phyloP scores from a whole-genome alignment of 495 filamentous ascomycete genomes.

The Aspergillus sclerotioniger region DNA sequence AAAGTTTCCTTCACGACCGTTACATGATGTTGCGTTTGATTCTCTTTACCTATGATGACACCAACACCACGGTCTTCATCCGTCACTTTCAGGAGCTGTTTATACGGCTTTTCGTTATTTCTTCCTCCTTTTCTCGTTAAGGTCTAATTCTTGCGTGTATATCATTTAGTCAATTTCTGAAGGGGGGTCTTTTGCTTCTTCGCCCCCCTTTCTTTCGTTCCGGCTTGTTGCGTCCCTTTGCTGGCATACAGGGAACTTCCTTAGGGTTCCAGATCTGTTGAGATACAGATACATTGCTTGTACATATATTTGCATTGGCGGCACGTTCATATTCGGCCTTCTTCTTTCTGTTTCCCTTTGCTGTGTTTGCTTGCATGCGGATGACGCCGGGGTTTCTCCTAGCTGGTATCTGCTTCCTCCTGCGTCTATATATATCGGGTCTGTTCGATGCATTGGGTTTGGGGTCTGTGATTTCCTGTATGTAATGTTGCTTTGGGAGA shows the following conservation, averaged over 20 bases:
- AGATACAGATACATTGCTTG: conserved; percentile 22
- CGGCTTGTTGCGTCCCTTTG: conserved; percentile 8
- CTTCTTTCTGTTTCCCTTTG: background rate
- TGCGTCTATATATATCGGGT: conserved; percentile 23
- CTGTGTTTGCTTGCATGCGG: background rate
- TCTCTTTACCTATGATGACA: background rate
- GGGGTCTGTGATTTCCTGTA: conserved; percentile 21
- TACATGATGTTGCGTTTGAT: background rate
- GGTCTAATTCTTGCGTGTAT: conserved; percentile 23
- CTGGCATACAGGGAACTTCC: conserved; percentile 20
- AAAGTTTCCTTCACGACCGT: background rate
- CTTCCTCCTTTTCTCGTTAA: conserved; percentile 18
- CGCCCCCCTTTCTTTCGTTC: conserved; percentile 10
- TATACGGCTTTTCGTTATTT: background rate
- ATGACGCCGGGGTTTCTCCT: conserved; percentile 4
- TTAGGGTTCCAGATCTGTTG: background rate
- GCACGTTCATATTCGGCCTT: conserved; percentile 18
- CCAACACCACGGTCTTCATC: conserved; percentile 1
- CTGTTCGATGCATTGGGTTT: conserved; percentile 17
- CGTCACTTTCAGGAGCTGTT: background rate
- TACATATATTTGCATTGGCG: conserved; percentile 32
- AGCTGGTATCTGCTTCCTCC: background rate
- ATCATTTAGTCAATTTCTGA: conserved; percentile 22
- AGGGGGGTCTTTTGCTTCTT: conserved; percentile 17
- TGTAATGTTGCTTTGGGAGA: conserved; percentile 15